These are phyloP conservation scores for Lentinula detonsa DNA, from an alignment of 768 basidiomycete species.

Conservation along the genomic window DNA sequence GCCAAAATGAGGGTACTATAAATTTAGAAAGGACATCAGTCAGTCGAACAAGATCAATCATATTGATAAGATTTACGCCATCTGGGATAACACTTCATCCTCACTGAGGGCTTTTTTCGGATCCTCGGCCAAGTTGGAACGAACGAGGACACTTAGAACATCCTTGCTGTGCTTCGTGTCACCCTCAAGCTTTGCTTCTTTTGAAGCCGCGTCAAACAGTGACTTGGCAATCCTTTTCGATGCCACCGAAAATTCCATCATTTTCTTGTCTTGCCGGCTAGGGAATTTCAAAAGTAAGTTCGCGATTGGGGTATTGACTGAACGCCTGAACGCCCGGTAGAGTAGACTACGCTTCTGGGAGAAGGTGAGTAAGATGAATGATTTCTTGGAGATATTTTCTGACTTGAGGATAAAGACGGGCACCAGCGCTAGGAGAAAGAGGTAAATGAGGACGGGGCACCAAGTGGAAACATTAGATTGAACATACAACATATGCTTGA, in stretches of 20 bases:
- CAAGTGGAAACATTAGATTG: neutral
- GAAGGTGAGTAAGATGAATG: neutral
- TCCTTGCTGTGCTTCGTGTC: conserved; percentile 13
- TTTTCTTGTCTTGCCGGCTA: neutral
- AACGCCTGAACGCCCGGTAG: neutral
- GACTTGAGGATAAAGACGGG: neutral
- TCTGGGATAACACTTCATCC: conserved; percentile 25
- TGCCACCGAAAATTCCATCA: neutral
- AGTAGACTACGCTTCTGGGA: neutral
- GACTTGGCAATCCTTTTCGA: neutral
- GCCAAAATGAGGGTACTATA: conserved; percentile 37
- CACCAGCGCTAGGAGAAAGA: neutral
- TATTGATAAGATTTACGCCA: conserved; percentile 10
- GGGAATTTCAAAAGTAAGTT: neutral
- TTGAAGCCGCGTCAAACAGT: neutral
- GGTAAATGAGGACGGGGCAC: neutral
- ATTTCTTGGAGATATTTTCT: neutral
- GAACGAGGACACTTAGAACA: conserved; percentile 27
- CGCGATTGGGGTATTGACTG: neutral
- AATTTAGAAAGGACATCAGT: neutral
- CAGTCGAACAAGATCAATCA: conserved; percentile 3
- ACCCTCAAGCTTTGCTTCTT: neutral
- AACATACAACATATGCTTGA: conserved; percentile 13
- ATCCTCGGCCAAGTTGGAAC: conserved; percentile 23
- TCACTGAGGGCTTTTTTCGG: conserved; percentile 20